phyloP scores from a whole-genome alignment of 83 land plant species.

The Thuja plicata region DNA sequence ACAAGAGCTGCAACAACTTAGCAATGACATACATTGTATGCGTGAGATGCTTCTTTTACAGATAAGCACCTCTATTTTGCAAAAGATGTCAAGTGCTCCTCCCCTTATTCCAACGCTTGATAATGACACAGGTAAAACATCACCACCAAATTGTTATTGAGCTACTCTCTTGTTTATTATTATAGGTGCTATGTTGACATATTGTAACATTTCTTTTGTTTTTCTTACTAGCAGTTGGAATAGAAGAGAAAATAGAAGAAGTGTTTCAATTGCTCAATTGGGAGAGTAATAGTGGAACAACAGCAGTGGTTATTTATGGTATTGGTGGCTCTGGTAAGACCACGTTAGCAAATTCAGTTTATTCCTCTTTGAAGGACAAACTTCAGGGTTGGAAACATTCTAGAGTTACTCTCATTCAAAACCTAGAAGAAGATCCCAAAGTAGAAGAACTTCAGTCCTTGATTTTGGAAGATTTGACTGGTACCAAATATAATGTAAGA shows the following conservation, averaged over 20 bases:
- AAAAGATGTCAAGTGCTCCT: no score
- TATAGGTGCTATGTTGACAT: no score
- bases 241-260: not conserved
- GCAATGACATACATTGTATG: no score
- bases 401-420: not conserved
- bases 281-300: not conserved
- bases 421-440: not conserved
- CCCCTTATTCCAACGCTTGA: no score
- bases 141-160: no score
- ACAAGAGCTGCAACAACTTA: no score
- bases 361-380: not conserved
- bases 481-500: not conserved
- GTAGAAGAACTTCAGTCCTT: not conserved
- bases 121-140: no score
- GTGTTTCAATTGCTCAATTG: not conserved
- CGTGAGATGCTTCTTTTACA: no score
- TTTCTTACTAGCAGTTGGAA: not conserved
- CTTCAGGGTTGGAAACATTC: not conserved
- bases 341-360: not conserved
- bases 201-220: no score
- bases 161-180: no score
- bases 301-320: not conserved
- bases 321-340: not conserved
- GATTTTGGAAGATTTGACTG: not conserved
- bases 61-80: no score